These are phyloP conservation scores for Liquidambar formosana DNA, from an alignment of 164 flowering plant genomes.

Conservation along the genomic window DNA sequence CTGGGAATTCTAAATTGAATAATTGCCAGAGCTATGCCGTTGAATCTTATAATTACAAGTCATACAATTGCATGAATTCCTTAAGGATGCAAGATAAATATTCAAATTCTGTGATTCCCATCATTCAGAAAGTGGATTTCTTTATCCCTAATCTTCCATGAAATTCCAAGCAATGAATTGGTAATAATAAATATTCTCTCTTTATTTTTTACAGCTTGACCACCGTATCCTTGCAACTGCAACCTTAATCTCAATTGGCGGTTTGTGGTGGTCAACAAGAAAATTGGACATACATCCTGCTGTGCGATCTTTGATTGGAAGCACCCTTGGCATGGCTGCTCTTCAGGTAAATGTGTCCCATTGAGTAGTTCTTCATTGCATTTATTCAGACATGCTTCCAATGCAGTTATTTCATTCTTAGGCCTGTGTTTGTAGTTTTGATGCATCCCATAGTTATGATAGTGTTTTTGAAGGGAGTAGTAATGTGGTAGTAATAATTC, in stretches of 20 bases:
- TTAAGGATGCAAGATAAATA: no score
- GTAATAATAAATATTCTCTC: background rate
- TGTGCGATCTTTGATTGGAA: constrained; percentile 65
- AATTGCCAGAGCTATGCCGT: background rate
- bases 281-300: constrained; percentile 89
- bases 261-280: constrained; percentile 71
- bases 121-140: no score
- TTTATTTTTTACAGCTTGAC: constrained; percentile 58
- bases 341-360: constrained; percentile 56
- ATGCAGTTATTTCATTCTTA: no score
- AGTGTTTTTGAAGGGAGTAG: background rate
- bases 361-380: background rate
- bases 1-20: background rate
- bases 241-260: constrained; percentile 54
- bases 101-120: no score
- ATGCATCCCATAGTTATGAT: background rate
- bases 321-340: constrained; percentile 87
- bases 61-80: no score
- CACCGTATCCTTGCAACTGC: constrained; percentile 91
- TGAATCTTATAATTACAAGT: background rate
- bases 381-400: background rate
- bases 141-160: background rate
- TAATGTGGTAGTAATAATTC: background rate
- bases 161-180: background rate
- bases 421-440: no score